A percentile compares a stretch with the other conserved stretches of the same genome.
Evolutionary conservation across 345 rosid species (phyloP).

Genomic region (Camelina laxa): DNA sequence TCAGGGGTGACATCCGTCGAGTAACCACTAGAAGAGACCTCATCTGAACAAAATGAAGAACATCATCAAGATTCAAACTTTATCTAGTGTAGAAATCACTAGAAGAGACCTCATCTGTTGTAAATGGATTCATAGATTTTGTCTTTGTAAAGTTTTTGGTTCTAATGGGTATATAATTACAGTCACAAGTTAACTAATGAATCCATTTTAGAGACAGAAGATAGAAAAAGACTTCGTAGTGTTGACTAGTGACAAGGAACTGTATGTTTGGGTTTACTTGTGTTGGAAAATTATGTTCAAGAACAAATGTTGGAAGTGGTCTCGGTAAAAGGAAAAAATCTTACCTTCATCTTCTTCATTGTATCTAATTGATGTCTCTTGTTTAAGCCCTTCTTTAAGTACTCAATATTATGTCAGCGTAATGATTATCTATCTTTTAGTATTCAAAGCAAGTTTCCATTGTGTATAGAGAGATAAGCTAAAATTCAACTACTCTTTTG

Average conservation of each 20-base stretch:
- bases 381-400: not conserved
- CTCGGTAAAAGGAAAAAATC: slow-evolving; percentile 44
- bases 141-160: slow-evolving; percentile 4
- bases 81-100: not conserved
- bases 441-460: slow-evolving; percentile 19
- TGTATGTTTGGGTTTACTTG: not conserved
- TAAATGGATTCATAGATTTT: slow-evolving; percentile 6
- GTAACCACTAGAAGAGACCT: too few species aligned
- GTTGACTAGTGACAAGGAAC: slow-evolving; percentile 15
- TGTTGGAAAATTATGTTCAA: slow-evolving; percentile 61
- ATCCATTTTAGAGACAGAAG: not conserved
- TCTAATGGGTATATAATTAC: slow-evolving; percentile 6
- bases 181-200: not conserved
- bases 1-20: slow-evolving; percentile 44
- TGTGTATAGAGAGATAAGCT: not conserved
- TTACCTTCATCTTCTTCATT: not conserved
- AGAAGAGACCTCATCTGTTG: slow-evolving; percentile 18
- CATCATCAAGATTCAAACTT: not conserved
- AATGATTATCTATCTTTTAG: slow-evolving; percentile 21
- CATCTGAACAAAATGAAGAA: not conserved
- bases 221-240: too few species aligned
- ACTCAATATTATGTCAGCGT: not conserved
- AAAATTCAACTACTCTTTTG: slow-evolving; percentile 28
- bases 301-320: slow-evolving; percentile 63
- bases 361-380: not conserved